Conservation (phyloP, 768 basidiomycete genomes). For the Russula emetica region DNA sequence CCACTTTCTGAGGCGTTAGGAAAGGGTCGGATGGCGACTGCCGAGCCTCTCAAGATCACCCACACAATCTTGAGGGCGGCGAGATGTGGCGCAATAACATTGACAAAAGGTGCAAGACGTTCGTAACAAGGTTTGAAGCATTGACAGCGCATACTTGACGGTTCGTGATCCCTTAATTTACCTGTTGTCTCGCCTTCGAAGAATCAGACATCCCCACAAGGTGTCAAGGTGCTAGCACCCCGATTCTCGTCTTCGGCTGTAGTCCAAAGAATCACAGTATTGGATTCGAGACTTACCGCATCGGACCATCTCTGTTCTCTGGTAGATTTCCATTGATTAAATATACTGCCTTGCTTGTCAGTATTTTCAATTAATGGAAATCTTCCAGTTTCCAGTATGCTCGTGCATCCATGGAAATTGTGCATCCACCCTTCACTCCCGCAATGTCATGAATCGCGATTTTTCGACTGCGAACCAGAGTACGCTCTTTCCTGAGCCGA, state of each 20-base stretch:
- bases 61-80: no score
- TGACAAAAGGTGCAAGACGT: neutral
- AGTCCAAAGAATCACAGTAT: no score
- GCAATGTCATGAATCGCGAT: neutral
- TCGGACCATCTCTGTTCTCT: neutral
- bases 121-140: no score
- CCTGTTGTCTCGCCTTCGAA: neutral
- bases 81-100: no score
- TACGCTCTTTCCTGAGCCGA: neutral
- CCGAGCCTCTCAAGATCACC: no score
- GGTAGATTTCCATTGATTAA: neutral
- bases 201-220: neutral
- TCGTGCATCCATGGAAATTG: neutral
- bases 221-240: neutral
- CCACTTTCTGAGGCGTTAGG: no score
- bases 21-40: no score
- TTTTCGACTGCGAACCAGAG: neutral
- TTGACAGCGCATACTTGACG: neutral
- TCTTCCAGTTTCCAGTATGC: neutral
- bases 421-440: neutral
- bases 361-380: no score
- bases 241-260: no score
- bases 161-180: neutral
- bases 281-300: neutral
- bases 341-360: neutral